Conservation (phyloP, 108 stramenopile species). For the Conticribra weissflogii region DNA sequence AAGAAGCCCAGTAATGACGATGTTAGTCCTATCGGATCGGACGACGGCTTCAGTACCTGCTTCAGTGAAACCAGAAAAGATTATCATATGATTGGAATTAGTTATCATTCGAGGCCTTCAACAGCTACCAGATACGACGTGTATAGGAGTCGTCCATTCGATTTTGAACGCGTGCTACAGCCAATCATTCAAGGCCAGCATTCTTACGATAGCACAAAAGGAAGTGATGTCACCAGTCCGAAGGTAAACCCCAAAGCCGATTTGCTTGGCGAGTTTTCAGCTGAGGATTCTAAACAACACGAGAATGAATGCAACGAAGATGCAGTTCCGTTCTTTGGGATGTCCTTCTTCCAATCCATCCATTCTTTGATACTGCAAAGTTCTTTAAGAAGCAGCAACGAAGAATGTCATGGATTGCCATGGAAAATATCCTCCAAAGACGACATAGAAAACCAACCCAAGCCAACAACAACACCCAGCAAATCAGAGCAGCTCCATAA, state of each 20-base stretch:
- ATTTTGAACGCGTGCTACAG: not conserved
- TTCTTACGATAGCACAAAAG: not conserved
- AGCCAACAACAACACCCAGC: too few species aligned
- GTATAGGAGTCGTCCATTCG: not conserved
- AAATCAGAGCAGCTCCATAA: too few species aligned
- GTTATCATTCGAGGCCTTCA: conserved; percentile 6
- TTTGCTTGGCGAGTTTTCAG: not conserved
- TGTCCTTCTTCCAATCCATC: not conserved
- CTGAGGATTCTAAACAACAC: not conserved
- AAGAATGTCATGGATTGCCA: too few species aligned
- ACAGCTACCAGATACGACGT: not conserved
- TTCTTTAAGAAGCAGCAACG: too few species aligned
- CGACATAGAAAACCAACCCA: too few species aligned
- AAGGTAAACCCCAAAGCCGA: not conserved
- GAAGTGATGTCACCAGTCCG: not conserved
- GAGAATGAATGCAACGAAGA: not conserved
- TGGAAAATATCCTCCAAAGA: too few species aligned
- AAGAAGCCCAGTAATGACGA: conserved; percentile 17
- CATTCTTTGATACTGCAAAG: not conserved
- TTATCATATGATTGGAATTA: not conserved
- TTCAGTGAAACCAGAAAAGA: conserved; percentile 4
- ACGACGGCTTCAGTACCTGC: conserved; percentile 14
- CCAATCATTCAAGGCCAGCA: not conserved
- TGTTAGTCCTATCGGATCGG: conserved; percentile 33
- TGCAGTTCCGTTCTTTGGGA: not conserved